Base-by-base conservation (phyloP, 2,329 filamentous ascomycete genomes). In the Pochonia chlamydosporia region DNA sequence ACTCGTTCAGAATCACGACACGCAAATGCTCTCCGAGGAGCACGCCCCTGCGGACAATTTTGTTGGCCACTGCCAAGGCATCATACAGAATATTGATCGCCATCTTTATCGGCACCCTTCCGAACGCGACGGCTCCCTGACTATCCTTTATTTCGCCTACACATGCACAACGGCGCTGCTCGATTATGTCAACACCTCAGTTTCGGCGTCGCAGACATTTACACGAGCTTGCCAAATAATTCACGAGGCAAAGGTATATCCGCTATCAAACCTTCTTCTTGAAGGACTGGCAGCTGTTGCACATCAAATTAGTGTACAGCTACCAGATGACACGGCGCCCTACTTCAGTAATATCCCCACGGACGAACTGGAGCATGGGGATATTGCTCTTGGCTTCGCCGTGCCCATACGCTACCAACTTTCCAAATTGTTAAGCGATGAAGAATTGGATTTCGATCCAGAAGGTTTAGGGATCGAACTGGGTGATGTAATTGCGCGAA, bases 61-160 rank as follows among this genome's bases (percentile, higher is more conserved):
- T 14, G 21, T 43, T 4, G 18, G 26, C 2, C 41, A 43, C 21
- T 43, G 41, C 26, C 24, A 43, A 20, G n/a, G 25, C 41, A 43
- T 43, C 14, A 43, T 43, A 16, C 20, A 31, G 26, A 24, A 43
- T 21, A 16, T 43, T 21, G 41, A 43, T 20, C 24, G 20, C 18
- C 26, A 43, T 21, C 14, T 43, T 3, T 18, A n/a, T 28, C 41
- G 41, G 20, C 33, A 43, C 14, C 41, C 41, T 20, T 21, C 41
- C 8, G 41, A 43, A n/a, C 41, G 41, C 26, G 25, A 30, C 11
- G 41, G 26, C n/a, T 30, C 14, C 26, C 13, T 43, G 16, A 31
- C 26, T 8, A 21, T 28, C 5, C 25, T 43, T 5, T 43, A 43
- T 20, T 43, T 43, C n/a, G 41, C 41, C 26, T 30, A 43, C 41